Base-by-base conservation (phyloP, 139 green algal species). In the Chlorella sorokiniana region DNA sequence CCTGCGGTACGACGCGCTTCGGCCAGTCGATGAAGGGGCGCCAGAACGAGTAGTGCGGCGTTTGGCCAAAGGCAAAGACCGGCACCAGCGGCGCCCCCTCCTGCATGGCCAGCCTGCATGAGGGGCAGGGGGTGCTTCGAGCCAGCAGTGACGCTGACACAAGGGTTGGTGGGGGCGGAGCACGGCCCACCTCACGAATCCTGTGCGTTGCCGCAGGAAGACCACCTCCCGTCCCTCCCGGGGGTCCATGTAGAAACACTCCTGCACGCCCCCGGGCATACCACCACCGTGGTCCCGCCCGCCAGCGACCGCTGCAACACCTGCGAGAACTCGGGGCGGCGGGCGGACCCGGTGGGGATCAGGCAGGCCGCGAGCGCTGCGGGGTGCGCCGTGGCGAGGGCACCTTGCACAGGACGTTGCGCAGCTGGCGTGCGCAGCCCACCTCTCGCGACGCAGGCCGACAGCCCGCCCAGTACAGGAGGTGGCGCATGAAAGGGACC, bases 21-120 rank as follows among this genome's bases (percentile, higher is more conserved):
- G 69, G 80, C 69, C 69, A 79, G 83, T 88, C 84, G 31, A 86
- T 82, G 25, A 86, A 81, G 20, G 80, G 84, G 3, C 84, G 72
- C 51, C 59, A 79, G 35, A 80, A 95, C n/a, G 45, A 83, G 86
- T 93, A 98, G 4, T 89, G 83, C 0, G 89, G 67, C 4, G 81
- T 92, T 86, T 98, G 96, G 31, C 96, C 95, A 80, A 98, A 98
- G 0, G 88, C 86, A 89, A 96, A 99, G 8, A 90, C 90, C 2
- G 95, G 95, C 64, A 98, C 84, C 7, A 98, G 59, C 7, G 89
- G 81, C 16, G 83, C 84, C 0, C 91, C 92, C 18, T 70, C 65
- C 79, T 92, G 81, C 45, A 98, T 80, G 8, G 93, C 94, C 25
- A 97, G 68, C 29, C 86, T 82, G 77, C 33, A n/a, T 27, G 31